Percentiles rank a stretch among this genome's conserved stretches.
Conservation (phyloP, 2,329 filamentous ascomycete species). For the Spiromastix sp. region DNA sequence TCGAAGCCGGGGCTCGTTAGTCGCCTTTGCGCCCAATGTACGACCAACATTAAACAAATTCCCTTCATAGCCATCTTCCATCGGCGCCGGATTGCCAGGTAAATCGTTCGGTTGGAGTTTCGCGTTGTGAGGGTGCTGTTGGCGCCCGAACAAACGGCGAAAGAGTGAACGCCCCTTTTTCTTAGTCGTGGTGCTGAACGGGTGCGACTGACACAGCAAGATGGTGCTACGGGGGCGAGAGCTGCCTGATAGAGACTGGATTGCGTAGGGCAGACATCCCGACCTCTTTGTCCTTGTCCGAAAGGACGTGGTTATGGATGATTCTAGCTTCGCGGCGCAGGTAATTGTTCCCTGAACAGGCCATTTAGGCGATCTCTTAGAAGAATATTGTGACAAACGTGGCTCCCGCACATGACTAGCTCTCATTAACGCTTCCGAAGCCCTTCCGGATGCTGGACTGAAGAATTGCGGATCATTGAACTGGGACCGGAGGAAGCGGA, state of each 20-base stretch:
- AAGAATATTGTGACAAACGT: no score
- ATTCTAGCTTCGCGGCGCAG: constrained; percentile 16
- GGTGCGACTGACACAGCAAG: background rate
- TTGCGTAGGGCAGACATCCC: no score
- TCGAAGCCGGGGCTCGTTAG: constrained; percentile 72
- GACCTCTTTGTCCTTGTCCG: no score
- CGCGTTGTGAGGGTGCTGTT: constrained; percentile 19
- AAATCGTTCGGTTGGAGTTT: constrained; percentile 49
- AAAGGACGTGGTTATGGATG: constrained; percentile 20
- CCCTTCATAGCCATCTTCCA: constrained; percentile 49
- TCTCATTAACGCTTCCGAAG: no score
- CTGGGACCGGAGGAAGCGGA: constrained; percentile 65
- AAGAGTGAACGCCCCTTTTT: constrained; percentile 21
- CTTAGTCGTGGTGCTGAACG: constrained; percentile 19
- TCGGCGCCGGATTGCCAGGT: constrained; percentile 40
- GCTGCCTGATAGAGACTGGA: no score
- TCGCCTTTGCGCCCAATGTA: constrained; percentile 62
- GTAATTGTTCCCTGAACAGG: no score
- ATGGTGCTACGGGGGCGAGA: background rate
- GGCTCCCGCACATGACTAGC: no score
- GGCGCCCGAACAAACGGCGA: constrained; percentile 27
- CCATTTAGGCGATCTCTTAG: no score
- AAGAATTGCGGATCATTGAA: no score
- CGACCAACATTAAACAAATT: constrained; percentile 61
- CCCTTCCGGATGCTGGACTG: no score